These are phyloP conservation scores for Candida andamanensis DNA, from an alignment of 805 yeast species.

Conservation along the genomic window DNA sequence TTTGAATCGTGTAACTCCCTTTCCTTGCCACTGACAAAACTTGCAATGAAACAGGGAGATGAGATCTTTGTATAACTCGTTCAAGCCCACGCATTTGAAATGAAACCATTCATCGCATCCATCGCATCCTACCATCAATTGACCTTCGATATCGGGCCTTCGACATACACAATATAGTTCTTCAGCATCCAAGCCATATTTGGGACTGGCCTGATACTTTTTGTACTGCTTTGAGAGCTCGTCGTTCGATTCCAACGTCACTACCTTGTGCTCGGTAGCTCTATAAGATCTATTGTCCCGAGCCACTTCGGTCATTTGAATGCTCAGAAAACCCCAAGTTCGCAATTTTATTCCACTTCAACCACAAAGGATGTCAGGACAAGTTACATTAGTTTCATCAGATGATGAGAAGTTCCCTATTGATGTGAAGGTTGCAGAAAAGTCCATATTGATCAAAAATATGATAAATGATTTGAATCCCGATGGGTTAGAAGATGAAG, in stretches of 20 bases:
- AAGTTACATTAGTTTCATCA: slow-evolving; percentile 59
- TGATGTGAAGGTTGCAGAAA: slow-evolving; percentile 76
- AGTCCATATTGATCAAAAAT: slow-evolving; percentile 77
- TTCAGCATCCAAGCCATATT: slow-evolving; percentile 47
- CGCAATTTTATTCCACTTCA: background rate
- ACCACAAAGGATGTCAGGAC: slow-evolving; percentile 15
- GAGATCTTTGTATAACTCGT: slow-evolving; percentile 45
- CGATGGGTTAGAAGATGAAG: slow-evolving; percentile 62
- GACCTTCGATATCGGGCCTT: slow-evolving; percentile 66
- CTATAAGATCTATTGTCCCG: too few species aligned
- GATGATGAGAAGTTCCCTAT: slow-evolving; percentile 77
- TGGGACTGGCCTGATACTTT: slow-evolving; percentile 30
- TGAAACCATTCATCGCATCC: slow-evolving; percentile 96
- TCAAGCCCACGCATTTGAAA: slow-evolving; percentile 66
- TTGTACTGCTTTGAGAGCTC: slow-evolving; percentile 35
- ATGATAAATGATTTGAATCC: slow-evolving; percentile 68
- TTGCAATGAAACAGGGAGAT: slow-evolving; percentile 69
- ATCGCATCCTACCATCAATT: slow-evolving; percentile 90
- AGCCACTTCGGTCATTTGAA: too few species aligned
- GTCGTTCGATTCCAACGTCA: slow-evolving; percentile 19
- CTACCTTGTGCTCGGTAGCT: slow-evolving; percentile 7
- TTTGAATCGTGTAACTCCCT: slow-evolving; percentile 63
- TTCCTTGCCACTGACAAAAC: slow-evolving; percentile 54
- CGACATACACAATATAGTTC: slow-evolving; percentile 76
- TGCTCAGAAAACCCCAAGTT: background rate